Evolutionary conservation across 495 filamentous ascomycete genomes (phyloP), one percentile per base, ranked within the genome.

Genomic region (Usnea hakonensis): DNA sequence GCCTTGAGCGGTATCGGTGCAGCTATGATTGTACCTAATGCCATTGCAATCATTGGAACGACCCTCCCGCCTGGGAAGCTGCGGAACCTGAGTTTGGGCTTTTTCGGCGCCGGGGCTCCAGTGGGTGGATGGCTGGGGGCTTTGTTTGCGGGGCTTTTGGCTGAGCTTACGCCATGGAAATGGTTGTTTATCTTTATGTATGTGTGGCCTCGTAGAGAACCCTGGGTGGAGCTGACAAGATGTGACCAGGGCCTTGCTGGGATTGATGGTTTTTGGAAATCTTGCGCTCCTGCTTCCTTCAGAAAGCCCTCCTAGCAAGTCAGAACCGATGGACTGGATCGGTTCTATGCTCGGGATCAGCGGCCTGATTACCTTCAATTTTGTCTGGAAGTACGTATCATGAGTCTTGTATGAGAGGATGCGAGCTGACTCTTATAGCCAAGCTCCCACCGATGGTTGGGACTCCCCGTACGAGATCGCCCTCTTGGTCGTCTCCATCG

Each of bases 121-220:
- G 65, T 79, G 2, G 80, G 81, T 16, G 80, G 74, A 0, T 76
- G 70, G 17, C 59, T 76, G 7, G 79, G 79, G 1, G 71, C 75
- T 8, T 57, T 82, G 9, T 71, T 82, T 28, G 63, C 73, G 0
- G 81, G 75, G 0, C 67, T 77, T 0, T 73, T 82, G 41, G 58
- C 78, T 14, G 69, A 80, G 66, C 68, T 70, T 10, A 68, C 71
- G 1, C 67, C 72, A 2, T 83, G 76, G 73, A 77, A 75, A 60
- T 83, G 79, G 78, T 69, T 79, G 26, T 81, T 83, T 63, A 69
- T 80, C 14, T 75, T 77, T 57, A 72, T 80, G 78, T 79, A 63
- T 55, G 76, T 67, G 33, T 5, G 21, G 7, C 57, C 30, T 9
- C 19, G 33, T 21, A 11, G 32, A 8, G 2, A 13, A 43, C 7